Percentiles rank a stretch among this genome's conserved stretches.
phyloP scores from a whole-genome alignment of 2,329 filamentous ascomycete genomes.

The Bipolaris oryzae region DNA sequence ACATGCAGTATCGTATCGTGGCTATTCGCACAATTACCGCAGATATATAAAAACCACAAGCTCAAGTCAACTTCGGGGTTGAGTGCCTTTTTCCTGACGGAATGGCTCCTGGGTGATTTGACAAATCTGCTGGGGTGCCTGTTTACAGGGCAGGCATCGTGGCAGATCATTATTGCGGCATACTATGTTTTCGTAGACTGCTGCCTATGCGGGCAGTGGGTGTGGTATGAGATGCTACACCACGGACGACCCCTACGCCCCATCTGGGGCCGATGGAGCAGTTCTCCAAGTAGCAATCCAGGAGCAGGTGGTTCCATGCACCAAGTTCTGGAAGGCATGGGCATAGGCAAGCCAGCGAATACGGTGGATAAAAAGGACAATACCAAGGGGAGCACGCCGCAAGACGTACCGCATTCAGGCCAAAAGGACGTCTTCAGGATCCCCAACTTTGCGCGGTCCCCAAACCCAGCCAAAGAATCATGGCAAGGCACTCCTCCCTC shows the following conservation, averaged over 20 bases:
- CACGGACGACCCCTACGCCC: slow-evolving; percentile 54
- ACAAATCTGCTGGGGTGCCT: slow-evolving; percentile 68
- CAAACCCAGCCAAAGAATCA: slow-evolving; percentile 33
- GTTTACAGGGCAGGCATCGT: slow-evolving; percentile 67
- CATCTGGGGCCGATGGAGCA: slow-evolving; percentile 37
- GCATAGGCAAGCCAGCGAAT: slow-evolving; percentile 18
- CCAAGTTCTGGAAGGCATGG: slow-evolving; percentile 34
- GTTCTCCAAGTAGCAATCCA: slow-evolving; percentile 22
- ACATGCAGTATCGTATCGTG: slow-evolving; percentile 68
- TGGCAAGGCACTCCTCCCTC: slow-evolving; percentile 29
- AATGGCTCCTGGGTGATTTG: slow-evolving; percentile 69
- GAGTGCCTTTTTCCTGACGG: slow-evolving; percentile 68
- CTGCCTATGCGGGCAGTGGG: slow-evolving; percentile 66
- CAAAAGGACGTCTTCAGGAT: slow-evolving; percentile 46
- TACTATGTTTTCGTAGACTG: slow-evolving; percentile 72
- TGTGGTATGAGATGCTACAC: slow-evolving; percentile 68
- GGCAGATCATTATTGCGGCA: slow-evolving; percentile 68
- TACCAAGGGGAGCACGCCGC: slow-evolving; percentile 17
- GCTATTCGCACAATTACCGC: slow-evolving; percentile 72
- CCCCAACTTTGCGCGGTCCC: slow-evolving; percentile 46
- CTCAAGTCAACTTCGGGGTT: slow-evolving; percentile 68
- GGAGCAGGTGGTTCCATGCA: slow-evolving; percentile 35
- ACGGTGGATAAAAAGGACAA: slow-evolving; percentile 19
- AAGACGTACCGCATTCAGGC: slow-evolving; percentile 37
- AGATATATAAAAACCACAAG: slow-evolving; percentile 71